Evolutionary conservation across 2,329 filamentous ascomycete genomes (phyloP), one percentile per base, ranked within the genome.

Genomic region (Aureobasidium musti): DNA sequence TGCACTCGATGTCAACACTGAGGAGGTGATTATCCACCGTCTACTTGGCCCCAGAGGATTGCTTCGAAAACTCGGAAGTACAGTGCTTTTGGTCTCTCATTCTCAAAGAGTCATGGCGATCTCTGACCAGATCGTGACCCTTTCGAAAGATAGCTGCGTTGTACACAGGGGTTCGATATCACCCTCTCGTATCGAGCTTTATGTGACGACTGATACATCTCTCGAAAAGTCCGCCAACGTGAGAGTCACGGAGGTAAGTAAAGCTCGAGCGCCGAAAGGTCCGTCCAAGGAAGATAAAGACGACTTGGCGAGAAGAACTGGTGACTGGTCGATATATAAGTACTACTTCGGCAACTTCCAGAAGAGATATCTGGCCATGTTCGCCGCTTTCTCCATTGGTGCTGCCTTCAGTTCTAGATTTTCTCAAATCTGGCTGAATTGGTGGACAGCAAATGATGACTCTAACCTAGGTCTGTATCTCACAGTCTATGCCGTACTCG

Each of bases 1-100:
- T 63, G 88, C 91, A 13, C 87, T 95, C 10, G 91, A 96, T 75
- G 89, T 75, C 21, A 41, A 45, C 6, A 59, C 54, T 21, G 54
- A 43, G 35, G 26, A 28, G 14, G 37, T 11, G 23, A 59, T 59
- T 37, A 59, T 41, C 17, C 21, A 14, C 26, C 54, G 54, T 33
- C 54, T 59, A n/a, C 19, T 59, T n/a, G 26, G 39, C 8, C 21
- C 21, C 3, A 30, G 11, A 8, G 37, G 54, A 17, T 10, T 59
- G 21, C 26, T 59, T 2, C 37, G 35, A 7, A 28, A 19, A 21
- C 14, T 59, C 7, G 14, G 21, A 10, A 41, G 23, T 7, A 59
- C 54, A 17, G 39, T 59, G 1, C 23, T 59, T 11, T 6, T 59
- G 33, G 54, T 59, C 10, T 26, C 54, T 28, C 54, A 59, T 59